A percentile compares a stretch with the other conserved stretches of the same genome.
Evolutionary conservation across 139 green algal genomes (phyloP).

Genomic region (Haematococcus sp.): DNA sequence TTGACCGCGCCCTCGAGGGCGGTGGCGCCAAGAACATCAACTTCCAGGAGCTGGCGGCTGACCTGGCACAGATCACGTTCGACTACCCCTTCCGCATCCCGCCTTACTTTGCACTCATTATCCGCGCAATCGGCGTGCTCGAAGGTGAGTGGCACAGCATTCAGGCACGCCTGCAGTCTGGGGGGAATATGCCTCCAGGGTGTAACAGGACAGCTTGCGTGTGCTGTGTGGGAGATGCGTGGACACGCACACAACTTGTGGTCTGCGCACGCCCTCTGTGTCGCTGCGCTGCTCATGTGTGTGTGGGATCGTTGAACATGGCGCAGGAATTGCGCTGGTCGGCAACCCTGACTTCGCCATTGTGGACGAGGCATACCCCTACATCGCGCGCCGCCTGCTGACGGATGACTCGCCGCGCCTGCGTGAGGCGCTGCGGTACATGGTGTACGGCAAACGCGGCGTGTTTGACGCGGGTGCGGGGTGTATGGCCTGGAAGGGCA

Average conservation of each 20-base stretch:
- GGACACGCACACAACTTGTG: no score
- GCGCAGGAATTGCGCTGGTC: conserved; percentile 75
- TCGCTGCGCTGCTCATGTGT: no score
- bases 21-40: conserved; percentile 96
- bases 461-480: conserved; percentile 52
- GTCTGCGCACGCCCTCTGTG: no score
- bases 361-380: conserved; percentile 98
- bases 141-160: conserved; percentile 66
- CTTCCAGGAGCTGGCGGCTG: conserved; percentile 91
- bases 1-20: conserved; percentile 76
- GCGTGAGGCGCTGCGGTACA: conserved; percentile 77
- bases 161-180: conserved; percentile 1
- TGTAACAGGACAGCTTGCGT: no score
- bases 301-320: no score
- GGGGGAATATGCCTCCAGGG: no score
- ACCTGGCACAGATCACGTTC: conserved; percentile 95
- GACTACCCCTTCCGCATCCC: conserved; percentile 91
- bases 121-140: conserved; percentile 88
- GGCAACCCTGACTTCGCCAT: conserved; percentile 93
- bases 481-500: background rate
- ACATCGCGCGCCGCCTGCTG: conserved; percentile 90
- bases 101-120: conserved; percentile 90
- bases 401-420: conserved; percentile 89
- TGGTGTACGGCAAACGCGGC: conserved; percentile 52
- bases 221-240: no score